phyloP scores from a whole-genome alignment of 1,284 basidiomycete species.

The Takashimella tepidaria region DNA sequence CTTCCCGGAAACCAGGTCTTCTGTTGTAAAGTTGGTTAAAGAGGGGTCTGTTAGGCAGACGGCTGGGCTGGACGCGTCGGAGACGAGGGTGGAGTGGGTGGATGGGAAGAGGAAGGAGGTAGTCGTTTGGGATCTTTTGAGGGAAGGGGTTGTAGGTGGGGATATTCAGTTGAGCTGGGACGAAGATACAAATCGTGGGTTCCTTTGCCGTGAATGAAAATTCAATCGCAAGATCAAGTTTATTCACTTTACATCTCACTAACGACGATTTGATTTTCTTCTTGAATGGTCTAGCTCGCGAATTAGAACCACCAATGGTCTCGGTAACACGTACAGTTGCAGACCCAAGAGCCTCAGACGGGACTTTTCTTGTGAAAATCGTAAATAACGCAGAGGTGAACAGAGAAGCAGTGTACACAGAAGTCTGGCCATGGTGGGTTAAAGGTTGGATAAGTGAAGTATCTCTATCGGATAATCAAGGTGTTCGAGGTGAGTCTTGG shows the following conservation, averaged over 20 bases:
- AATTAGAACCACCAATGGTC: slow-evolving; percentile 51
- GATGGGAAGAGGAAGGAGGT: slow-evolving; percentile 31
- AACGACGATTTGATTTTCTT: too few species aligned
- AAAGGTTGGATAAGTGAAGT: slow-evolving; percentile 84
- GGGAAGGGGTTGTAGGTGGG: slow-evolving; percentile 14
- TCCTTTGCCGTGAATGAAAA: too few species aligned
- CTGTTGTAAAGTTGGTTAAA: slow-evolving; percentile 31
- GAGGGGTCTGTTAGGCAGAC: not conserved
- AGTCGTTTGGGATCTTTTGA: slow-evolving; percentile 31
- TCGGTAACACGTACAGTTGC: slow-evolving; percentile 66
- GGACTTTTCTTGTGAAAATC: slow-evolving; percentile 65
- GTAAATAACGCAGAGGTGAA: slow-evolving; percentile 58
- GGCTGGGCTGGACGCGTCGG: not conserved
- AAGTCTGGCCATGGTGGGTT: slow-evolving; percentile 90
- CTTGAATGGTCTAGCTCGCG: slow-evolving; percentile 36
- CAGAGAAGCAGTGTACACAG: slow-evolving; percentile 67
- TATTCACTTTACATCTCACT: too few species aligned
- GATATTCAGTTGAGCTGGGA: slow-evolving; percentile 47
- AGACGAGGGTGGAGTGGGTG: slow-evolving; percentile 17
- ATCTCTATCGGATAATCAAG: not conserved
- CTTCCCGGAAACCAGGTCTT: slow-evolving; percentile 58
- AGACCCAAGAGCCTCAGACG: slow-evolving; percentile 70
- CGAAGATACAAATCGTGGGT: slow-evolving; percentile 47
- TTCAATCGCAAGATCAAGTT: too few species aligned
- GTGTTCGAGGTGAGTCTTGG: slow-evolving; percentile 12